Conservation (phyloP, 1,284 basidiomycete genomes). For the Sporisorium sorghi region DNA sequence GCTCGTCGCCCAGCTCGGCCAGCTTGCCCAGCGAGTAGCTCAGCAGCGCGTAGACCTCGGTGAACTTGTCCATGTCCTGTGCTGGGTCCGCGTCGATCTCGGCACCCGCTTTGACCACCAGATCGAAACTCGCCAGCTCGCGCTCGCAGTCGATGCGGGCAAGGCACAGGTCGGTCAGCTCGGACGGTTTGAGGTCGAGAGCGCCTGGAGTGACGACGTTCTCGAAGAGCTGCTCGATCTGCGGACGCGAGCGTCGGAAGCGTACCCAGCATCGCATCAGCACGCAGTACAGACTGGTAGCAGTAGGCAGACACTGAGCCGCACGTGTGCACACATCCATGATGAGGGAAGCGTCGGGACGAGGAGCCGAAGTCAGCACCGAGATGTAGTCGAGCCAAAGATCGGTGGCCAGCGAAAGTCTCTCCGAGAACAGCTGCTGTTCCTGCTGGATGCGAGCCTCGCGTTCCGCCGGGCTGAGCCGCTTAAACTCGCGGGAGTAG, state of each 20-base stretch:
- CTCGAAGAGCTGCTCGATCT: constrained; percentile 56
- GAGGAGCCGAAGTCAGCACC: constrained; percentile 16
- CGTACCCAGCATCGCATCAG: constrained; percentile 52
- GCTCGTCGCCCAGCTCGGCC: constrained; percentile 16
- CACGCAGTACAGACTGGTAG: constrained; percentile 45
- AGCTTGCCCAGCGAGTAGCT: constrained; percentile 42
- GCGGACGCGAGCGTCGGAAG: constrained; percentile 45
- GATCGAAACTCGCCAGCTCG: constrained; percentile 42
- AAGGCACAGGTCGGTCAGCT: constrained; percentile 54
- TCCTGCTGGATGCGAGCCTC: constrained; percentile 25
- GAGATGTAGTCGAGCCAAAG: constrained; percentile 62
- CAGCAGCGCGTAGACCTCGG: constrained; percentile 59
- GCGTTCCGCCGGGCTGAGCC: constrained; percentile 19
- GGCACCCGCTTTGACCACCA: constrained; percentile 27
- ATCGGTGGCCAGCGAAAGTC: constrained; percentile 36
- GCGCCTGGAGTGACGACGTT: constrained; percentile 31
- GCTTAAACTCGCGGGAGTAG: constrained; percentile 30
- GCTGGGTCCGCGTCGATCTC: constrained; percentile 41
- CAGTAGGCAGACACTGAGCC: constrained; percentile 49
- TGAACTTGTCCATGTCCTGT: constrained; percentile 58
- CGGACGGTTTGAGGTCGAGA: constrained; percentile 29
- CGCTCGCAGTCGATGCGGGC: constrained; percentile 65
- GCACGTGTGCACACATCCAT: constrained; percentile 48
- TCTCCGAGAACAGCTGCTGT: constrained; percentile 34
- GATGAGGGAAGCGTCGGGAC: constrained; percentile 42